Evolutionary conservation across 306 rosid species (phyloP), one percentile per base, ranked within the genome.

Genomic region (Alnus rubra): DNA sequence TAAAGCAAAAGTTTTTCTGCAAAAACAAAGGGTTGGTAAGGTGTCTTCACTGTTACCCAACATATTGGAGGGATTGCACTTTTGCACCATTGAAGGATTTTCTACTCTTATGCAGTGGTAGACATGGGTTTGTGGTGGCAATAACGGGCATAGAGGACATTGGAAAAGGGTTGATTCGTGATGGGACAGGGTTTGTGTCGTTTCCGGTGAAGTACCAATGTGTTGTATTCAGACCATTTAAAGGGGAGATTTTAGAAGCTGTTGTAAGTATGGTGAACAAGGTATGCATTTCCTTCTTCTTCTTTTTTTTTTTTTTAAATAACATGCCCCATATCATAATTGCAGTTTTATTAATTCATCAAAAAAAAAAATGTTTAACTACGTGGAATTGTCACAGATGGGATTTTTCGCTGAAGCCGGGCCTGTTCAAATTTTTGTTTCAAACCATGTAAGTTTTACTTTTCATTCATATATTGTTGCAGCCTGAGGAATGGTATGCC

Each of bases 331-430:
- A 23, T 23, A 23, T 23, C 28, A 23, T 23, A 23, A 23, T 23
- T 23, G 28, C 28, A 23, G 28, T 23, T 23, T 23, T 23, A 23
- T 23, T 23, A 23, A 23, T 23, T 23, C 28, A 23, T 23, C 0
- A 23, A 23, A 23, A 23, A 23, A 23, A 23, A 23, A 23, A 23
- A 23, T 79, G 23, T 47, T 65, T 56, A 54, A 80, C 77, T 49
- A 53, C 54, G 75, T 82, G n/a, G 55, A 78, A 72, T 76, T 79
- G 71, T 51, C 53, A 15, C 84, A 92, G 98, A 95, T 95, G 98
- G 99, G 98, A 1, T 95, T 93, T 83, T 95, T 95, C 2, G 99
- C 99, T 35, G 98, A 93, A 83, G 99, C 99, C 74, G 99, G 99
- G 58, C 99, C 99, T 23, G 99, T 95, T 77, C 98, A 95, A 82